phyloP scores from a whole-genome alignment of 1,284 basidiomycete species.

The Rhizoctonia solani region DNA sequence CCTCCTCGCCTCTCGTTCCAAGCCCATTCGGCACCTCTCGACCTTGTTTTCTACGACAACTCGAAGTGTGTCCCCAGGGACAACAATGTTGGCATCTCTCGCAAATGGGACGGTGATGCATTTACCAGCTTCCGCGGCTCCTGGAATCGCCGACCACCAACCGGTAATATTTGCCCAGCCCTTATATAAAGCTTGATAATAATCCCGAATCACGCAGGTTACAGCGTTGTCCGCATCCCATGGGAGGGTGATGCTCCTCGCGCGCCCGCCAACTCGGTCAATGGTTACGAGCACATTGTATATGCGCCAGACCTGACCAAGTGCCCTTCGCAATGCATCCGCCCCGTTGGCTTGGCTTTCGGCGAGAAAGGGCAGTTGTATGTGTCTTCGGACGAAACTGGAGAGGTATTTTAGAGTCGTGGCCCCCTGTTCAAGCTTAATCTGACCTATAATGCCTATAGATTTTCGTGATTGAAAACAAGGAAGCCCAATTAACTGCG shows the following conservation, averaged over 20 bases:
- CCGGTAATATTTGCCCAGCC: conserved; percentile 12
- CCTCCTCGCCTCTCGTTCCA: conserved; percentile 1
- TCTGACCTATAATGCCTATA: too few relatives aligned
- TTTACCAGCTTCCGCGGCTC: conserved; percentile 32
- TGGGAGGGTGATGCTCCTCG: neutral
- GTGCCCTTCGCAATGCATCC: conserved; percentile 8
- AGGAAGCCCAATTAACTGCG: too few relatives aligned
- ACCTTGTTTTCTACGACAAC: conserved; percentile 23
- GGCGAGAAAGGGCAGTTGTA: conserved; percentile 1
- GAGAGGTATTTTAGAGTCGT: conserved; percentile 24
- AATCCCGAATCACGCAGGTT: too few relatives aligned
- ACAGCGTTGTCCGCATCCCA: conserved; percentile 12
- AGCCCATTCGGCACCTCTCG: conserved; percentile 23
- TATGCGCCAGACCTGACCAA: neutral
- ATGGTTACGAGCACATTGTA: conserved; percentile 12
- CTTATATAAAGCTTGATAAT: too few relatives aligned
- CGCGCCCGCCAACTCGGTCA: neutral
- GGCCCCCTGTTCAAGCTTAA: too few relatives aligned
- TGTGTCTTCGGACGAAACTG: conserved; percentile 16
- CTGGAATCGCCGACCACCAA: conserved; percentile 23
- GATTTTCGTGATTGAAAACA: too few relatives aligned
- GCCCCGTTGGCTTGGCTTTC: conserved; percentile 11
- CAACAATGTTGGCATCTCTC: neutral
- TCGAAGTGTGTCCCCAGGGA: neutral
- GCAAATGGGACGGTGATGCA: conserved; percentile 23